Evolutionary conservation across 1,139 yeast species (phyloP), one percentile per base, ranked within the genome.

Genomic region (Debaryomyces psychrophilus): DNA sequence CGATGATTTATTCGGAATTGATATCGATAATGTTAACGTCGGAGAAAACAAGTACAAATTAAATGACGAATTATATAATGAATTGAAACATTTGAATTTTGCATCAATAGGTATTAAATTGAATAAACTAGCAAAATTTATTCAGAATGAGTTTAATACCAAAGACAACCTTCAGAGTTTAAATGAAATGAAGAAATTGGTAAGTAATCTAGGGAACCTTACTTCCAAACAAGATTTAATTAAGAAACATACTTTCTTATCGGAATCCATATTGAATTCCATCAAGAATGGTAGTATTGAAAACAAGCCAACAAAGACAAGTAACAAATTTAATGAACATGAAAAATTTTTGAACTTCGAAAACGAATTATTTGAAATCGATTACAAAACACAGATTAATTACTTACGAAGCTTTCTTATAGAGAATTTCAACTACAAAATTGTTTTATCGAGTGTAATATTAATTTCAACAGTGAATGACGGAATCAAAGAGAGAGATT

Each of bases 91-190:
- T 59, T 68, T 83, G 48, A 90, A 90, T 57, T 92, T 93, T 64
- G 87, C 95, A 1, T 77, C 84, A 15, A 85, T 92, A 31, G 97
- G 97, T 2, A 77, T 82, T 14, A 76, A 77, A 29, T 73, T 93
- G 38, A 90, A 90, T 62, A 67, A 72, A 35, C 71, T 84, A 49
- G 98, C 98, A 0, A 82, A 82, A 51, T 70, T 76, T 41, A 71
- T 92, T 37, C 96, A 90, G 62, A 69, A 73, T 6, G 85, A 85
- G 57, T 88, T 83, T 58, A 89, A 84, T 48, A 69, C 77, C 28
- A 74, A 85, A 42, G 84, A 84, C 48, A 73, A 76, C 28, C 58
- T 61, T 8, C 51, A 64, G 7, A 65, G 66, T 46, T 76, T 90
- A 6, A 70, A 81, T 8, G 86, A 87, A 57, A 84, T 93, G 60